Evolutionary conservation across 2,329 filamentous ascomycete genomes (phyloP).

Genomic region (Fusarium falciforme): DNA sequence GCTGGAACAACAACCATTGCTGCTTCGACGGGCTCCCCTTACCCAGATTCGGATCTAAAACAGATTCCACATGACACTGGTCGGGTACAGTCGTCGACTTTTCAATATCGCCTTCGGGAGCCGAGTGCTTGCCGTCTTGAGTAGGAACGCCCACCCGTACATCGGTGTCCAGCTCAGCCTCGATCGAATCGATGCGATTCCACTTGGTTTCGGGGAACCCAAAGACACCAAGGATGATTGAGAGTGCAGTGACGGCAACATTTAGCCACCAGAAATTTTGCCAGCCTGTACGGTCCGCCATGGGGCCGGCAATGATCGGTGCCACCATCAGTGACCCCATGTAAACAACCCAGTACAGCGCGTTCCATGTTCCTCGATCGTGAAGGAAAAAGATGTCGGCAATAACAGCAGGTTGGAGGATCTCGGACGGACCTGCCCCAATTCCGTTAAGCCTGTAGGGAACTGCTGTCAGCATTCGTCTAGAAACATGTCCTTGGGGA

Average conservation of each 20-base stretch:
- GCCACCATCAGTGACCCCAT: conserved; percentile 20
- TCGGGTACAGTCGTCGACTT: neutral
- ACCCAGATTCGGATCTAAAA: neutral
- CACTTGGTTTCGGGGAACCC: neutral
- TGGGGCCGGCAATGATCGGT: neutral
- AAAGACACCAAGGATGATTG: neutral
- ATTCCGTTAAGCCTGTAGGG: conserved; percentile 8
- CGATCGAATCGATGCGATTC: neutral
- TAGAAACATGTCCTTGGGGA: neutral
- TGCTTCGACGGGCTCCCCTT: neutral
- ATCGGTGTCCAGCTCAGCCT: neutral
- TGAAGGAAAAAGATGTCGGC: conserved; percentile 34
- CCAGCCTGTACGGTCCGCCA: neutral
- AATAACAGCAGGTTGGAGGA: conserved; percentile 24
- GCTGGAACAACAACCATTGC: neutral
- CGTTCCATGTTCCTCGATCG: conserved; percentile 32
- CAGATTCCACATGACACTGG: neutral
- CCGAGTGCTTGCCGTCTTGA: neutral
- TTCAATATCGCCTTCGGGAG: neutral
- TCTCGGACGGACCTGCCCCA: conserved; percentile 21
- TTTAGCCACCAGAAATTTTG: neutral
- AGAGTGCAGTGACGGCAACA: neutral
- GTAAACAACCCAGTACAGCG: conserved; percentile 29
- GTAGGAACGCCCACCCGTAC: neutral
- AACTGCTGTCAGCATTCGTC: neutral